Evolutionary conservation across 2,329 filamentous ascomycete species (phyloP).

Genomic region (Colletotrichum graminicola): DNA sequence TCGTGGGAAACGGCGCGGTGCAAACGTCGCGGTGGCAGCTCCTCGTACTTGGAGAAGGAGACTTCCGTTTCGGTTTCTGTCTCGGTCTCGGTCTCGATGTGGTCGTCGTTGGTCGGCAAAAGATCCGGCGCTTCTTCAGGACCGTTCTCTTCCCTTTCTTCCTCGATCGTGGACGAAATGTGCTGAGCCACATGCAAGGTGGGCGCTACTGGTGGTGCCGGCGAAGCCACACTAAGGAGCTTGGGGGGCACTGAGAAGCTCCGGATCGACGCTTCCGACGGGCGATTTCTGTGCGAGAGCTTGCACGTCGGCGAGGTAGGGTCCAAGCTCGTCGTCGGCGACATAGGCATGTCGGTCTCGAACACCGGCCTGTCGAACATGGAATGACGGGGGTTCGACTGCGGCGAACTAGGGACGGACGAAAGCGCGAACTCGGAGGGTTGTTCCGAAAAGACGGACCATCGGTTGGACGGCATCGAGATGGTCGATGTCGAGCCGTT

Average conservation of each 20-base stretch:
- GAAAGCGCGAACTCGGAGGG: constrained; percentile 75
- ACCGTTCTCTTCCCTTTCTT: constrained; percentile 47
- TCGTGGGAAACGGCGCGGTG: constrained; percentile 84
- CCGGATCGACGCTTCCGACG: constrained; percentile 64
- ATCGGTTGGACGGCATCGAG: constrained; percentile 65
- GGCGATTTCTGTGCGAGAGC: constrained; percentile 65
- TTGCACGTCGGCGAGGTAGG: constrained; percentile 73
- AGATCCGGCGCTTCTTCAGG: constrained; percentile 51
- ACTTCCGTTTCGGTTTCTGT: constrained; percentile 49
- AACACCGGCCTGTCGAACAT: constrained; percentile 80
- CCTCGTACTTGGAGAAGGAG: constrained; percentile 51
- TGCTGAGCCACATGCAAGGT: constrained; percentile 44
- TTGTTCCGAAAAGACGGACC: constrained; percentile 72
- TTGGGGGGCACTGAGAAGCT: constrained; percentile 45
- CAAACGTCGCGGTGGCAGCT: constrained; percentile 60
- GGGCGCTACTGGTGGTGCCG: constrained; percentile 41
- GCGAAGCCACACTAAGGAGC: constrained; percentile 43
- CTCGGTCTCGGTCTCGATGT: constrained; percentile 51
- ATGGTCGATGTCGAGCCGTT: constrained; percentile 64
- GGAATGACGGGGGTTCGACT: constrained; percentile 78
- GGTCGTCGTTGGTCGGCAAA: constrained; percentile 51
- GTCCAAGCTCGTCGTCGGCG: constrained; percentile 81
- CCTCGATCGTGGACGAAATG: constrained; percentile 37
- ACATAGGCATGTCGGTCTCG: constrained; percentile 81
- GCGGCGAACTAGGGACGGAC: constrained; percentile 85